Evolutionary conservation across 140 eudicot genomes (phyloP), one percentile per base, ranked within the genome.

Genomic region (Bidens hawaiensis): DNA sequence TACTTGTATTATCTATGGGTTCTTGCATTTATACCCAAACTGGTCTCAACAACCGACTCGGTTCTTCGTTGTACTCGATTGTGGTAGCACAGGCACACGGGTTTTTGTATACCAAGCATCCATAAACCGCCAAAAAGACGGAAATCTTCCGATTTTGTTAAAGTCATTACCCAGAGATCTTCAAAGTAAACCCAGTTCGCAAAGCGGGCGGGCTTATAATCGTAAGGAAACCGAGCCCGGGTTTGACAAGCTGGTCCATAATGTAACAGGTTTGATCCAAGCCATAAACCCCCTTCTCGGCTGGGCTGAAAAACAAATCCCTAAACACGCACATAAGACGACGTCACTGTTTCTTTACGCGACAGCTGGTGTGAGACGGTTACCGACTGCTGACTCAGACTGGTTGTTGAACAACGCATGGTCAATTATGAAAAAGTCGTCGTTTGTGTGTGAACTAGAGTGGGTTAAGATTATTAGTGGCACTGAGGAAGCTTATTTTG

Each of bases 61-160:
- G 58, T 94, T 46, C 77, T 94, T 85, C 66, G 94, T 94, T 34
- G 88, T 94, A 21, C 89, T 94, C 25, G 99, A 94, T 76, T 85
- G 95, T 74, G 99, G 99, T 62, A 94, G 99, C 78, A 94, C 99
- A 1, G 99, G 99, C 16, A 85, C 99, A 48, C 94, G 99, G 48
- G 93, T 89, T 30, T 94, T 76, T 75, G 79, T 94, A 16, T 94
- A 88, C 62, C 75, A 77, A 73, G 97, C 99, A 38, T 76, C 88
- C 4, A 23, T 60, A 8, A 84, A 82, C 59, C 78, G 72, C 75
- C 74, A 85, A 18, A 85, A 81, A 67, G 76, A 82, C 27, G 70
- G 73, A n/a, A 80, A 70, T 66, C 90, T 94, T 31, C 97, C 99
- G 14, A 70, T 88, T 54, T 56, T 62, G 14, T 60, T 94, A 47